A percentile compares a stretch with the other conserved stretches of the same genome.
Conservation (phyloP, 306 rosid genomes). For the Senna siamea region DNA sequence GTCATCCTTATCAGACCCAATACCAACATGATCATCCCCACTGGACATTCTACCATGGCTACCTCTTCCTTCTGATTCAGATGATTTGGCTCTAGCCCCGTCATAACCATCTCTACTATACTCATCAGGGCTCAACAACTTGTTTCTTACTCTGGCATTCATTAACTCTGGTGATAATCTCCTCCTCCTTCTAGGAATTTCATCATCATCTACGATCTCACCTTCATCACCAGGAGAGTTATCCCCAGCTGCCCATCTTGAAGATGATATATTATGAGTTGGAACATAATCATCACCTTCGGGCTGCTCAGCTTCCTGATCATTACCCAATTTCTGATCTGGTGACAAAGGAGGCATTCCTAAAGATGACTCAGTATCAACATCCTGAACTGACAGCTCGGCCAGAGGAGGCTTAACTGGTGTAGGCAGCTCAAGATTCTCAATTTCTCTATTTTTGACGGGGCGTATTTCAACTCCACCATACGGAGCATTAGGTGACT, state of each 20-base stretch:
- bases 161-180: conserved; percentile 50
- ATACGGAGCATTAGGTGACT: conserved; percentile 52
- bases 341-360: conserved; percentile 44
- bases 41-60: conserved; percentile 57
- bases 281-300: conserved; percentile 80
- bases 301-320: conserved; percentile 54
- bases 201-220: conserved; percentile 64
- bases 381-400: conserved; percentile 36
- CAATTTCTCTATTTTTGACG: conserved; percentile 39
- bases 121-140: conserved; percentile 73
- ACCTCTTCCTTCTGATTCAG: conserved; percentile 72
- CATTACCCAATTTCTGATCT: conserved; percentile 45
- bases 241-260: conserved; percentile 95
- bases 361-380: conserved; percentile 38
- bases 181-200: conserved; percentile 64
- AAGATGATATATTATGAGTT: conserved; percentile 79
- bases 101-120: conserved; percentile 67
- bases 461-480: conserved; percentile 54
- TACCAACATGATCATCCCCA: conserved; percentile 63
- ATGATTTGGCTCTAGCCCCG: conserved; percentile 59
- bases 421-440: conserved; percentile 35
- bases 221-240: conserved; percentile 91
- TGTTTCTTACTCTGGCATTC: conserved; percentile 55
- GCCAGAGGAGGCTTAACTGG: conserved; percentile 36
- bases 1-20: conserved; percentile 69